phyloP scores from a whole-genome alignment of 2,329 filamentous ascomycete species.

The Atkinsonella hypoxylon region DNA sequence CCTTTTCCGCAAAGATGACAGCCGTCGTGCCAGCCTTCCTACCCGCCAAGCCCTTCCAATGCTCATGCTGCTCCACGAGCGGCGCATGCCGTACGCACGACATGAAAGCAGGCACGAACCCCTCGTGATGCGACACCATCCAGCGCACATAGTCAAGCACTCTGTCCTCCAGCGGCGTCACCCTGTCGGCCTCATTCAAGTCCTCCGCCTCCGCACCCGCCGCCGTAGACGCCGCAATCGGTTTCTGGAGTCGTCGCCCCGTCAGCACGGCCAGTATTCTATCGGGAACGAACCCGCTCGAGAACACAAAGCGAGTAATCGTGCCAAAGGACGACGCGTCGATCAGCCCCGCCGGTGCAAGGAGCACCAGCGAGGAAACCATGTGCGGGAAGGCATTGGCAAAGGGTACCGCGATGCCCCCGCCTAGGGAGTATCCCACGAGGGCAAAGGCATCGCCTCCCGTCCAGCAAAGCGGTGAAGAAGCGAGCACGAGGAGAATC shows the following conservation, averaged over 20 bases:
- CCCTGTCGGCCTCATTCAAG: slow-evolving; percentile 1
- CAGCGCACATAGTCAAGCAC: slow-evolving; percentile 43
- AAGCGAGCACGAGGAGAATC: slow-evolving; percentile 57
- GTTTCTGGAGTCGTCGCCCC: slow-evolving; percentile 33
- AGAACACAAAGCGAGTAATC: slow-evolving; percentile 38
- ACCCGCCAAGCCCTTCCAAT: slow-evolving; percentile 34
- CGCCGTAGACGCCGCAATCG: slow-evolving; percentile 31
- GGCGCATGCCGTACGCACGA: slow-evolving; percentile 43
- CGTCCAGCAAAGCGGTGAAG: slow-evolving; percentile 58
- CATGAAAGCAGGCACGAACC: slow-evolving; percentile 50
- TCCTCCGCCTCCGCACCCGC: slow-evolving; percentile 31
- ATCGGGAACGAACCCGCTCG: slow-evolving; percentile 41
- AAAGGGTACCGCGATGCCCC: slow-evolving; percentile 65
- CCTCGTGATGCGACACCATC: slow-evolving; percentile 43
- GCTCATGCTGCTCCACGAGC: slow-evolving; percentile 38
- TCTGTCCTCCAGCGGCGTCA: slow-evolving; percentile 30
- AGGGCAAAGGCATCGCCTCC: slow-evolving; percentile 47
- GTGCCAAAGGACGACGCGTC: slow-evolving; percentile 39
- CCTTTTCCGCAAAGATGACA: slow-evolving; percentile 37
- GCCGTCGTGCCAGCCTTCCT: slow-evolving; percentile 33
- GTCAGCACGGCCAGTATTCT: slow-evolving; percentile 36
- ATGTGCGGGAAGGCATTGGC: slow-evolving; percentile 60
- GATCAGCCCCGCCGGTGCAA: slow-evolving; percentile 71
- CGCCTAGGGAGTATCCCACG: slow-evolving; percentile 73
- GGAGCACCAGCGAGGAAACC: slow-evolving; percentile 57